Percentiles rank a stretch among this genome's conserved stretches.
Evolutionary conservation across 768 basidiomycete species (phyloP).

Genomic region (Russula olivacea): DNA sequence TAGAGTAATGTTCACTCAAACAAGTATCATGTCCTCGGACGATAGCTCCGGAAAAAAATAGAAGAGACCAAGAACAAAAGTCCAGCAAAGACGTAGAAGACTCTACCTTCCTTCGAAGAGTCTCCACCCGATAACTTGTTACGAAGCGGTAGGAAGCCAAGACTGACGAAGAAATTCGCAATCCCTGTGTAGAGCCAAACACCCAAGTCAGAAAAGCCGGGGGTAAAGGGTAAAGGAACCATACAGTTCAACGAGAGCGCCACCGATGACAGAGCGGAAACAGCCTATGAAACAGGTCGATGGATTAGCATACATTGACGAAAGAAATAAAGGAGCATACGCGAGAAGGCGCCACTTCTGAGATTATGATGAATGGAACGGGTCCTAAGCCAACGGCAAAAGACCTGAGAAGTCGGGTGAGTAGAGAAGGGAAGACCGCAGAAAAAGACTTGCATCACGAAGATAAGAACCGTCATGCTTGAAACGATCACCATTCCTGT

Average conservation of each 20-base stretch:
- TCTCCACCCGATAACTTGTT: constrained; percentile 61
- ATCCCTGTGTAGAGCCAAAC: constrained; percentile 49
- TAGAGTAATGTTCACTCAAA: not conserved
- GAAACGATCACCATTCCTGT: constrained; percentile 52
- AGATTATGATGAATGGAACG: constrained; percentile 86
- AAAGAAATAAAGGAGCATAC: constrained; percentile 39
- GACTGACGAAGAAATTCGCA: constrained; percentile 76
- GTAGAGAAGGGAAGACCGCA: not conserved
- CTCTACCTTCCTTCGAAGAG: constrained; percentile 64
- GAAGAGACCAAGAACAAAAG: constrained; percentile 39
- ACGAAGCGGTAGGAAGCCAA: constrained; percentile 80
- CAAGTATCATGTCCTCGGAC: constrained; percentile 17
- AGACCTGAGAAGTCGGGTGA: constrained; percentile 42
- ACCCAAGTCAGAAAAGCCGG: not conserved
- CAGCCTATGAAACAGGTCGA: constrained; percentile 24
- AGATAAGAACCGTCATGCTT: constrained; percentile 68
- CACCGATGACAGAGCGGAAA: constrained; percentile 29
- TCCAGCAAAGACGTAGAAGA: constrained; percentile 80
- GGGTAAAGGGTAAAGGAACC: not conserved
- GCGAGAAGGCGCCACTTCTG: constrained; percentile 78
- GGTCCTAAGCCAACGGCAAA: constrained; percentile 91
- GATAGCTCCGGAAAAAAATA: constrained; percentile 31
- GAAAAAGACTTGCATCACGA: constrained; percentile 58
- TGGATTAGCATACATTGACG: not conserved
- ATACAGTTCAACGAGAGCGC: constrained; percentile 29